Base-by-base conservation (phyloP, 1,284 basidiomycete genomes). In the Leccinum brunneo-olivaceum region DNA sequence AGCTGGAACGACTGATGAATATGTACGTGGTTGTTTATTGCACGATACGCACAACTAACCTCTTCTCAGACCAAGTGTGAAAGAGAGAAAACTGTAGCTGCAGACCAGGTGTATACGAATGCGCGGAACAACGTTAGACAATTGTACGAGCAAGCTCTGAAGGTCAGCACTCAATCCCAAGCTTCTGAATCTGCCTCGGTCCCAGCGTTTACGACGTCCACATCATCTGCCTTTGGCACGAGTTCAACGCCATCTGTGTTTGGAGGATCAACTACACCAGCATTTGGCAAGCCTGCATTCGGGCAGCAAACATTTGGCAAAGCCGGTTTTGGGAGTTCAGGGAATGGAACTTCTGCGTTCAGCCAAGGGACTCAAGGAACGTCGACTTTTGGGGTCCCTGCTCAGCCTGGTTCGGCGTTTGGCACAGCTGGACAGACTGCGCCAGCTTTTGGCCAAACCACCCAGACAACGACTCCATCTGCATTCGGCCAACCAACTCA, bases 1-100 rank as follows among this genome's bases (percentile, higher is more conserved):
- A 45, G 68, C 70, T 10, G 81, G 79, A 10, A 80, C 74, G 45
- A 58, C 70, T 1, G 69, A 74, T 28, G 78, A 81, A 68, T 93
- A 93, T 64, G 90, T 60, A 21, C 15, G 41, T 29, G 14, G 10
- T 30, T 20, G 5, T 14, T 32, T 25, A 20, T 5, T 3, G 1
- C 52, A 25, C 23, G 30, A 25, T 20, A 43, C 18, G 9, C 24
- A 34, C 11, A 21, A 28, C 48, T 45, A 23, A 50, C 9, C 3
- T 34, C n/a, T 24, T 11, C 32, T 19, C 44, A 81, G 78, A 53
- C 71, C 37, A 69, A 70, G 52, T 83, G 81, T 50, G 84, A 88
- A 57, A 61, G 60, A 32, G 72, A 57, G 53, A 71, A 64, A 45
- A 70, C 65, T 21, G 49, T 63, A 12, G 58, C 61, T 16, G 70